These are phyloP conservation scores for Gaeumannomyces tritici DNA, from an alignment of 2,329 filamentous ascomycete genomes.

Conservation along the genomic window DNA sequence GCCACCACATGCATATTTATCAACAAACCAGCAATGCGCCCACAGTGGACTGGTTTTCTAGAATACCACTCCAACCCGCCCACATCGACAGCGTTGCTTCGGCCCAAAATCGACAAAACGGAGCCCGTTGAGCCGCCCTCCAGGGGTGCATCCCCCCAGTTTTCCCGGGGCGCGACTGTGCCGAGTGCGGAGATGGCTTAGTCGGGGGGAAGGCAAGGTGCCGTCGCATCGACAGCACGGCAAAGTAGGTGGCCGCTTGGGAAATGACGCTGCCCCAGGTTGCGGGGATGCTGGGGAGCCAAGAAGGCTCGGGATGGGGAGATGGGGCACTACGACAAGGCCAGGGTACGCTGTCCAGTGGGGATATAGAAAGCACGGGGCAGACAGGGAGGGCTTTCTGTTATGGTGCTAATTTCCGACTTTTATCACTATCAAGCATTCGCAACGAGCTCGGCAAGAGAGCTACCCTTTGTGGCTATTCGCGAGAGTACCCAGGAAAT, in stretches of 20 bases:
- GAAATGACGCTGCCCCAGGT: not conserved
- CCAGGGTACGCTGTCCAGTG: no score
- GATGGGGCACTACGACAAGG: not conserved
- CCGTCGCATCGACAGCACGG: no score
- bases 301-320: not conserved
- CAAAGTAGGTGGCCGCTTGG: not conserved
- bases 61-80: not conserved
- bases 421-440: no score
- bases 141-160: not conserved
- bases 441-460: no score
- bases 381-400: no score
- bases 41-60: no score
- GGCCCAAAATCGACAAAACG: not conserved
- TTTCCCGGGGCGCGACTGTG: not conserved
- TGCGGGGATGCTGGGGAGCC: not conserved
- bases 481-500: no score
- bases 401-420: no score
- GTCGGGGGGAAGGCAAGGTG: not conserved
- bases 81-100: not conserved
- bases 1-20: not conserved
- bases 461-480: no score
- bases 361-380: no score
- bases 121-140: slow-evolving; percentile 3
- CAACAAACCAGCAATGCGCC: not conserved
- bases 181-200: not conserved